Base-by-base conservation (phyloP, 2,329 filamentous ascomycete species). In the Neocatenulostroma microsporum region DNA sequence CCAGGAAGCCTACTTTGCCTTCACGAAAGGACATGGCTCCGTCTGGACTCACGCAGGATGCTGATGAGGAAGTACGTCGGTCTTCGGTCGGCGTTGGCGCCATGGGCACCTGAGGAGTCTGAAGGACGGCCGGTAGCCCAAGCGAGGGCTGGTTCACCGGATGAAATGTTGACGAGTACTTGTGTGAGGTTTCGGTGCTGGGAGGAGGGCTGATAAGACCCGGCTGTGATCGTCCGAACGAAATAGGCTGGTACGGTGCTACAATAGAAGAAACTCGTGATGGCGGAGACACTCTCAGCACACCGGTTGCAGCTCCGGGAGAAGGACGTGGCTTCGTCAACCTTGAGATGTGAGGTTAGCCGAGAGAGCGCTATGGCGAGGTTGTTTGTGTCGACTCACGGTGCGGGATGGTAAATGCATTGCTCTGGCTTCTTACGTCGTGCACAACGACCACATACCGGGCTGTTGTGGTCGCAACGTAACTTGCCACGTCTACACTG, bases 381-480 rank as follows among this genome's bases (percentile, higher is more conserved):
- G 45, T 39, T 26, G 45, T 41, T 31, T 49, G 54, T n/a, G 50
- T 4, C 56, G 21, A 57, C 23, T 7, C 21, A 42, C 13, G 56
- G 56, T 15, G 55, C 57, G 12, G 57, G 57, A 38, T 60, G 57
- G 33, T 60, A 60, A 23, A 58, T 44, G 26, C 57, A 60, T 42
- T 54, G 49, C 14, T 47, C 53, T 3, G 45, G 40, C 37, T 54
- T 56, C 27, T 49, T 48, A 8, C 57, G 50, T 14, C 53, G 46
- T 7, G 50, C 47, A 42, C 57, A 60, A 31, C 56, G 41, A 3
- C 53, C 54, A 42, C 57, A 60, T 2, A 50, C 50, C 5, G 57
- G 57, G 33, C 38, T 46, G 26, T 30, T 44, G 30, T 60, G 57
- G 36, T 58, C 57, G 29, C 57, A 60, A 19, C 51, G 48, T n/a